Evolutionary conservation across 2,329 filamentous ascomycete genomes (phyloP).

Genomic region (Torrubiellomyces zombiae): DNA sequence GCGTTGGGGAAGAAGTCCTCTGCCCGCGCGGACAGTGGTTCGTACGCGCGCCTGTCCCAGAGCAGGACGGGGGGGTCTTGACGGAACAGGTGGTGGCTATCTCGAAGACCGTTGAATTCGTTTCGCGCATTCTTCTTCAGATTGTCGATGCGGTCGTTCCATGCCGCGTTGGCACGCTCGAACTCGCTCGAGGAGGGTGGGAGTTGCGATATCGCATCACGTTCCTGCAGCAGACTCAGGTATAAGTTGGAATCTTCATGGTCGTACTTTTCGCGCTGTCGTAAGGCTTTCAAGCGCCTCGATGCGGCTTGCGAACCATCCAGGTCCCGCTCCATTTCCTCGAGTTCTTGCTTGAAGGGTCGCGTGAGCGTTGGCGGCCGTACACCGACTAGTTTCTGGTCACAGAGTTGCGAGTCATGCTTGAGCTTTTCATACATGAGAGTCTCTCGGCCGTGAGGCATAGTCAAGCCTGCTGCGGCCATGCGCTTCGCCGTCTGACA

Average conservation of each 20-base stretch:
- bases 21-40: conserved; percentile 42
- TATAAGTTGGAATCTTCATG: conserved; percentile 8
- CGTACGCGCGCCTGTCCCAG: conserved; percentile 56
- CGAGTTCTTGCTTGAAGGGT: conserved; percentile 24
- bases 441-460: conserved; percentile 28
- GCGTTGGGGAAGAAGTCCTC: conserved; percentile 52
- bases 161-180: conserved; percentile 14
- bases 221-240: conserved; percentile 16
- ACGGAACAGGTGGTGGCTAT: conserved; percentile 36
- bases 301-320: conserved; percentile 4
- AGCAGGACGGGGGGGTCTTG: conserved; percentile 34
- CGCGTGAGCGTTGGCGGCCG: conserved; percentile 17
- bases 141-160: conserved; percentile 16
- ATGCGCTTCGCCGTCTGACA: conserved; percentile 27
- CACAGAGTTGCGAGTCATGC: conserved; percentile 8
- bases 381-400: conserved; percentile 13
- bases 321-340: conserved; percentile 17
- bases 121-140: conserved; percentile 16
- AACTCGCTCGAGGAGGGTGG: conserved; percentile 9
- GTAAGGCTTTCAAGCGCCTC: conserved; percentile 12
- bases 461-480: conserved; percentile 20
- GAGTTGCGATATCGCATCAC: conserved; percentile 12
- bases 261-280: conserved; percentile 11
- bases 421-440: conserved; percentile 10
- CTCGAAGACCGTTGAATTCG: conserved; percentile 24